Evolutionary conservation across 306 rosid genomes (phyloP).

Genomic region (Glycine latifolia): DNA sequence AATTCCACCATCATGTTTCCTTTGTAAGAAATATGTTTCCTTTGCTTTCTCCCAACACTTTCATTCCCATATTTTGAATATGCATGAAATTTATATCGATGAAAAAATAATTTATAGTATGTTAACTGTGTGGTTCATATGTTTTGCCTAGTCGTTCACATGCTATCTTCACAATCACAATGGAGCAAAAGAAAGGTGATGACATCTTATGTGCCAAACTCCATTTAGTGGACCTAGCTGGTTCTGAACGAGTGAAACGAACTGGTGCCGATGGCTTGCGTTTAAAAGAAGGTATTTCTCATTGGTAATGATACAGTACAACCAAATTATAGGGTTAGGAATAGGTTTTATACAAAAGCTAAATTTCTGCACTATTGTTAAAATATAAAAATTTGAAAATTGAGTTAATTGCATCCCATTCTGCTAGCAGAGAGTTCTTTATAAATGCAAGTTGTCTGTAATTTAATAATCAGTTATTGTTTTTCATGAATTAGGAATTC

Average conservation of each 20-base stretch:
- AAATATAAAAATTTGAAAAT: neutral
- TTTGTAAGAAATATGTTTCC: no score
- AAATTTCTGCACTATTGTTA: neutral
- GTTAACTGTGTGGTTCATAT: conserved; percentile 22
- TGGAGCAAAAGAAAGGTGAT: conserved; percentile 95
- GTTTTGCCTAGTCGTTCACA: conserved; percentile 80
- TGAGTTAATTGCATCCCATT: conserved; percentile 14
- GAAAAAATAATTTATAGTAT: conserved; percentile 35
- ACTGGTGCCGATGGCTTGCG: conserved; percentile 98
- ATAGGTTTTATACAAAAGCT: neutral
- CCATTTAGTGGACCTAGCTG: conserved; percentile 95
- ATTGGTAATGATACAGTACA: conserved; percentile 1
- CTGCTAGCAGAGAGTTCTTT: conserved; percentile 20
- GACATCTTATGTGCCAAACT: conserved; percentile 89
- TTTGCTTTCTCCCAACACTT: no score
- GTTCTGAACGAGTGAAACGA: conserved; percentile 95
- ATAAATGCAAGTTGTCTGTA: conserved; percentile 26
- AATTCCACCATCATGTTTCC: no score
- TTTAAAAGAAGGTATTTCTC: conserved; percentile 83
- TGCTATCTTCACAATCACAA: conserved; percentile 91
- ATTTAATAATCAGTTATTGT: conserved; percentile 12
- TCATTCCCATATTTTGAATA: neutral
- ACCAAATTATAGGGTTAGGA: neutral
- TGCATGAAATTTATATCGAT: conserved; percentile 31
- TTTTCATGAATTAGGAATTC: conserved; percentile 73